phyloP scores from a whole-genome alignment of 1,284 basidiomycete species.

The Agaricales sp. region DNA sequence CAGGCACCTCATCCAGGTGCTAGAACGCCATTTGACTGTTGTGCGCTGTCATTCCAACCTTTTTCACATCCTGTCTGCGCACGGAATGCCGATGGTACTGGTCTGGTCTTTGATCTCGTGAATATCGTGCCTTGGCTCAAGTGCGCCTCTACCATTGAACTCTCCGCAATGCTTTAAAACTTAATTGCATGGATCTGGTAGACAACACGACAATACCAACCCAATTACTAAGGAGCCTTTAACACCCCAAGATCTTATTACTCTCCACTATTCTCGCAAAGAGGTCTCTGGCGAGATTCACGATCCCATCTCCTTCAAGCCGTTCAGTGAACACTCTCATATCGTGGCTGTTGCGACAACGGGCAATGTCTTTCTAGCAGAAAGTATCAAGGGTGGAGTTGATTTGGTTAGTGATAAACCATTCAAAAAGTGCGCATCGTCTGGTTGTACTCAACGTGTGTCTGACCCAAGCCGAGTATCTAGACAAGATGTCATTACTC shows the following conservation, averaged over 20 bases:
- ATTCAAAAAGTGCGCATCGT: slow-evolving; percentile 63
- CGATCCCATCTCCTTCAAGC: slow-evolving; percentile 90
- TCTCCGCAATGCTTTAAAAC: slow-evolving; percentile 8
- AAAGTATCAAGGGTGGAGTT: slow-evolving; percentile 80
- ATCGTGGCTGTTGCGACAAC: slow-evolving; percentile 85
- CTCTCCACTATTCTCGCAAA: slow-evolving; percentile 80
- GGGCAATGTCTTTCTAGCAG: slow-evolving; percentile 85
- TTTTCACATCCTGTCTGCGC: slow-evolving; percentile 88
- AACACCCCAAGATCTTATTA: slow-evolving; percentile 72
- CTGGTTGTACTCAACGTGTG: slow-evolving; percentile 2
- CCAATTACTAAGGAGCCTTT: slow-evolving; percentile 84
- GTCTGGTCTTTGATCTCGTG: slow-evolving; percentile 75
- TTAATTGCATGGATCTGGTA: slow-evolving; percentile 17
- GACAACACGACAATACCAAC: slow-evolving; percentile 69
- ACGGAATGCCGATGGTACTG: slow-evolving; percentile 68
- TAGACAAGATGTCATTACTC: slow-evolving; percentile 84
- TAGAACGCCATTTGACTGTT: slow-evolving; percentile 82
- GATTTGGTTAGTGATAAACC: slow-evolving; percentile 82
- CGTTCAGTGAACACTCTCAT: slow-evolving; percentile 85
- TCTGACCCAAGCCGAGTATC: slow-evolving; percentile 6
- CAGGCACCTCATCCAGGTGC: slow-evolving; percentile 51
- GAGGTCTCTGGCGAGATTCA: slow-evolving; percentile 71
- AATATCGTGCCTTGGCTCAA: slow-evolving; percentile 93
- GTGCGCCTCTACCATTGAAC: slow-evolving; percentile 34
- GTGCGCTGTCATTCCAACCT: slow-evolving; percentile 86